Percentiles rank a stretch among this genome's conserved stretches.
Evolutionary conservation across 2,329 filamentous ascomycete species (phyloP).

Genomic region (Colletotrichum orchidophilum): DNA sequence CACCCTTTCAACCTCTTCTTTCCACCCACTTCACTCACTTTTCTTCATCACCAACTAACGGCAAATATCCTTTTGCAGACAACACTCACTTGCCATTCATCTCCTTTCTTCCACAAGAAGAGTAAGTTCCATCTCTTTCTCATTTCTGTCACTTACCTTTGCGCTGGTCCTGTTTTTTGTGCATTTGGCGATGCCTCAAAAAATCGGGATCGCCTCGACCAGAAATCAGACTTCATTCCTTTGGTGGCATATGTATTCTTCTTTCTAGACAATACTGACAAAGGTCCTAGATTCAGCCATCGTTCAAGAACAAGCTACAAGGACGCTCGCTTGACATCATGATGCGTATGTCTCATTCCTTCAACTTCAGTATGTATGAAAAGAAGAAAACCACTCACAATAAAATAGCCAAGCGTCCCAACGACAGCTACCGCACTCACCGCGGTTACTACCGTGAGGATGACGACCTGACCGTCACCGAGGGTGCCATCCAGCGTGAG

Average conservation of each 20-base stretch:
- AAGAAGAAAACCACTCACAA: neutral
- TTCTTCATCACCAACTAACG: neutral
- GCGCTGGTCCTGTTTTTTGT: neutral
- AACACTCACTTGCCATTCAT: neutral
- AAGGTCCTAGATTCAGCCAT: neutral
- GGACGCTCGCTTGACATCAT: neutral
- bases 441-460: slow-evolving; percentile 23
- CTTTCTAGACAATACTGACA: neutral
- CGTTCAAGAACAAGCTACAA: neutral
- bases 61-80: neutral
- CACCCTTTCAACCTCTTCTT: neutral
- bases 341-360: neutral
- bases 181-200: neutral
- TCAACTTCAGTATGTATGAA: neutral
- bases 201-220: neutral
- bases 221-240: neutral
- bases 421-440: neutral
- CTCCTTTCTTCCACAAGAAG: neutral
- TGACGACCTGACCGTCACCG: slow-evolving; percentile 7
- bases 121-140: slow-evolving; percentile 5
- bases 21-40: neutral
- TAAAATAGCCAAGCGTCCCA: neutral
- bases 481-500: slow-evolving; percentile 13
- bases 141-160: neutral
- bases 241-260: neutral